Base-by-base conservation (phyloP, 495 filamentous ascomycete genomes). In the Lasiosphaeria ovina region DNA sequence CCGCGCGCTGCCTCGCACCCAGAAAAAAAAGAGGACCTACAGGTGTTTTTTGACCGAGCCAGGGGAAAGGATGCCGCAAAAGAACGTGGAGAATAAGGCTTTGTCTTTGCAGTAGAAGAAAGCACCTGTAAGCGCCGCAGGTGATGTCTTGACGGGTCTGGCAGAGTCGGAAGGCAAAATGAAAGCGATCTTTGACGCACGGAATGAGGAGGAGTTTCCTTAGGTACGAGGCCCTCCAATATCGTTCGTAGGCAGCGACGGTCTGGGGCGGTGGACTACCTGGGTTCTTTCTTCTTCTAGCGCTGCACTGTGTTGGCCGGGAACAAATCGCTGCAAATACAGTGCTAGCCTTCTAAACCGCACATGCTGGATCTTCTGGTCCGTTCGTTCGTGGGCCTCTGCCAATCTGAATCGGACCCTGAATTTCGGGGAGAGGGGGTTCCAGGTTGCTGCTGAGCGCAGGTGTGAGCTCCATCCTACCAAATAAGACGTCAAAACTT, bases 71-170 rank as follows among this genome's bases (percentile, higher is more conserved):
- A 31, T 36, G 45, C 10, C 44, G 47, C 12, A 66, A 64, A 64
- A 48, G 63, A 69, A 58, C 17, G 66, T 62, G 62, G 55, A 36
- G 62, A 69, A 69, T 55, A 40, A 57, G 52, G 45, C 24, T 38
- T 40, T 50, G 17, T n/a, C 10, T 35, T 36, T 47, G 60, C 57
- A 62, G 57, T 57, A n/a, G 36, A 33, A 8, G 11, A 35, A 55
- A 24, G 52, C 38, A 44, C 24, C 38, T 32, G 47, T 48, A 40
- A 44, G 6, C 38, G 38, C 31, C 36, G 38, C 14, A 33, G 31
- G 11, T 50, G 33, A 47, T 24, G 47, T 58, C 34, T 33, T 34
- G 4, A 34, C 44, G 44, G 44, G 12, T 47, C 6, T 47, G 44
- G 44, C 12, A 9, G 44, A 47, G 12, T 7, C 44, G 44, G 44